phyloP scores from a whole-genome alignment of 495 filamentous ascomycete species.

The Penicillium coffeae region DNA sequence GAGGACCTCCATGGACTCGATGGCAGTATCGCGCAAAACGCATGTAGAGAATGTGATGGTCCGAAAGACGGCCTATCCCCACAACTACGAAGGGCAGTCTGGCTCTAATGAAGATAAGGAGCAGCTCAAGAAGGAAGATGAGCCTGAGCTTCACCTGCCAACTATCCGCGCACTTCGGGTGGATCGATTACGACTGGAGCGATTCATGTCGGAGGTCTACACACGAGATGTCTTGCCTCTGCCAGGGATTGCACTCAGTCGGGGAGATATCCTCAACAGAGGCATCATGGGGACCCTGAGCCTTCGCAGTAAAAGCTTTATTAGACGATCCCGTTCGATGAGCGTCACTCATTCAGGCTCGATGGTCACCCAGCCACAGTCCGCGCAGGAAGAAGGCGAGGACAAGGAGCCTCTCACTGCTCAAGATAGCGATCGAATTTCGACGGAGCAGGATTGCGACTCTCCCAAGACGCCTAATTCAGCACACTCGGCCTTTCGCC shows the following conservation, averaged over 20 bases:
- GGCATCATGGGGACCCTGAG: slow-evolving; percentile 82
- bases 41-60: slow-evolving; percentile 72
- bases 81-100: slow-evolving; percentile 42
- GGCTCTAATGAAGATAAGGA: slow-evolving; percentile 23
- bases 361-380: slow-evolving; percentile 10
- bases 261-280: slow-evolving; percentile 58
- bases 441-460: slow-evolving; percentile 7
- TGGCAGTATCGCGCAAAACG: slow-evolving; percentile 59
- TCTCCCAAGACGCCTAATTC: slow-evolving; percentile 16
- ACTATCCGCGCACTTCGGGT: slow-evolving; percentile 59
- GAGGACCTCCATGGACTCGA: slow-evolving; percentile 75
- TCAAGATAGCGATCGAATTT: slow-evolving; percentile 15
- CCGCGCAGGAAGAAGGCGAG: slow-evolving; percentile 13
- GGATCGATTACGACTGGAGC: slow-evolving; percentile 76
- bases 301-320: slow-evolving; percentile 25
- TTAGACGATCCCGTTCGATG: slow-evolving; percentile 31
- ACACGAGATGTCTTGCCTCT: slow-evolving; percentile 77
- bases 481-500: slow-evolving; percentile 17
- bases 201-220: slow-evolving; percentile 73
- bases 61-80: slow-evolving; percentile 76
- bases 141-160: slow-evolving; percentile 12
- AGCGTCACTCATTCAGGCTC: slow-evolving; percentile 12
- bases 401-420: slow-evolving; percentile 9
- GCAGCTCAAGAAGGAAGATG: slow-evolving; percentile 18
- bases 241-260: slow-evolving; percentile 72